phyloP scores from a whole-genome alignment of 2,329 filamentous ascomycete genomes.

The Corinectria fuckeliana region DNA sequence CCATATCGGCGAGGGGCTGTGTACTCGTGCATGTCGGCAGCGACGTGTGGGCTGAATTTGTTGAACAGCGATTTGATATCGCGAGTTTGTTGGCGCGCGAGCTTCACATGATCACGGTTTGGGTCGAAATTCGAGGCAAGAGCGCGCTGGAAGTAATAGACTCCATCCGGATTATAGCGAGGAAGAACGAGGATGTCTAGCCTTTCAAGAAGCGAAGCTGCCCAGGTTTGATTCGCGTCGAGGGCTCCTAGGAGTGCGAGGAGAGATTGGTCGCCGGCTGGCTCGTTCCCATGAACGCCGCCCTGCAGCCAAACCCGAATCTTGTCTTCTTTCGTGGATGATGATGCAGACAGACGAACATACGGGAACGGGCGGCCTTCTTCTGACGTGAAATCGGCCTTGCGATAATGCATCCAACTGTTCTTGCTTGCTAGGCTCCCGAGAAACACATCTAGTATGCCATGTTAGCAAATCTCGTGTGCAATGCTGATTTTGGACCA shows the following conservation, averaged over 20 bases:
- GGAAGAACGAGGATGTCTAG: conserved; percentile 40
- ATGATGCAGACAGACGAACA: conserved; percentile 21
- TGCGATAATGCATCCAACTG: conserved; percentile 1
- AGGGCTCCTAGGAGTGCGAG: conserved; percentile 37
- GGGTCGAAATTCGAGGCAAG: conserved; percentile 37
- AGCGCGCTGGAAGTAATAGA: conserved; percentile 36
- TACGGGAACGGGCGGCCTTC: conserved; percentile 27
- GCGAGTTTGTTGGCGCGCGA: conserved; percentile 31
- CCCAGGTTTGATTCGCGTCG: conserved; percentile 35
- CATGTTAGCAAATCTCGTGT: not conserved
- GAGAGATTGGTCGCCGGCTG: conserved; percentile 35
- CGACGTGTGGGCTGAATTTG: conserved; percentile 34
- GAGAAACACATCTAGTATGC: not conserved
- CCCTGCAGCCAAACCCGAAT: conserved; percentile 38
- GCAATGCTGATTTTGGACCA: too few species aligned
- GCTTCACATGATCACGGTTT: conserved; percentile 39
- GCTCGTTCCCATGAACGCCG: conserved; percentile 40
- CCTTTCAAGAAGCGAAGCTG: conserved; percentile 32
- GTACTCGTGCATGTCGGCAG: conserved; percentile 36
- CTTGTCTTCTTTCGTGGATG: conserved; percentile 18
- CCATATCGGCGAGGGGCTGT: conserved; percentile 34
- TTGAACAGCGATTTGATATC: conserved; percentile 33
- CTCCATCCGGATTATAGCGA: conserved; percentile 40
- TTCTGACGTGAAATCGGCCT: not conserved
- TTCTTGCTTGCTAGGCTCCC: not conserved